Evolutionary conservation across 2,329 filamentous ascomycete species (phyloP).

Genomic region (Penicillium sp.): DNA sequence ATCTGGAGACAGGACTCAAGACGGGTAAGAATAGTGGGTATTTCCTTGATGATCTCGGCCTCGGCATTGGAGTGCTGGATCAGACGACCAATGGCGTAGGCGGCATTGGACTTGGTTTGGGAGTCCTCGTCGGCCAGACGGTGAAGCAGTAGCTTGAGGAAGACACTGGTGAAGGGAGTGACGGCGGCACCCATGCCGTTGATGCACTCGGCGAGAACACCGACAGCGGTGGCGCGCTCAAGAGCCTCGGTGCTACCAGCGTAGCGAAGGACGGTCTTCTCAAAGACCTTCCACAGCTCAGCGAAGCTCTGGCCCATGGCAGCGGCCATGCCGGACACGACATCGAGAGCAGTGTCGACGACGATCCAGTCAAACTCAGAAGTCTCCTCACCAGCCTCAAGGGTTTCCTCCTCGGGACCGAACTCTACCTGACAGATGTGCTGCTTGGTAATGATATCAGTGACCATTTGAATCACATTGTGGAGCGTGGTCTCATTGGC

Average conservation of each 20-base stretch:
- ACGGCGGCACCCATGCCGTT: constrained; percentile 78
- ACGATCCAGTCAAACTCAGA: constrained; percentile 98
- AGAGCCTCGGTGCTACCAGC: constrained; percentile 79
- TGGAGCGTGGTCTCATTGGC: constrained; percentile 68
- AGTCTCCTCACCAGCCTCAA: constrained; percentile 68
- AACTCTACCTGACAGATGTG: constrained; percentile 93
- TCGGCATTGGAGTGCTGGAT: constrained; percentile 74
- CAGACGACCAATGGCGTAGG: constrained; percentile 83
- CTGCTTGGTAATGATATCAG: constrained; percentile 77
- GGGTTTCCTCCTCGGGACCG: constrained; percentile 72
- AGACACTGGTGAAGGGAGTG: constrained; percentile 70
- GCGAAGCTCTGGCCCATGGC: constrained; percentile 77
- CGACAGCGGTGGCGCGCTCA: constrained; percentile 85
- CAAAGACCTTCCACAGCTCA: constrained; percentile 92
- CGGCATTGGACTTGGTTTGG: constrained; percentile 91
- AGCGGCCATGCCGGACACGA: constrained; percentile 76
- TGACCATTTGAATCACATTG: constrained; percentile 70
- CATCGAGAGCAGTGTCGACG: constrained; percentile 89
- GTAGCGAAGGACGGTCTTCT: constrained; percentile 86
- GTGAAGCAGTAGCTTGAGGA: constrained; percentile 78
- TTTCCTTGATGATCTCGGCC: constrained; percentile 69
- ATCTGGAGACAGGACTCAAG: constrained; percentile 80
- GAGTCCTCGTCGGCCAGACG: constrained; percentile 84
- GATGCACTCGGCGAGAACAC: constrained; percentile 86
- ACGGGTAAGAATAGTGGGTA: constrained; percentile 73